Percentiles rank a stretch among this genome's conserved stretches.
Conservation (phyloP, 805 yeast genomes). For the Sugiyamaella qingdaonensis region DNA sequence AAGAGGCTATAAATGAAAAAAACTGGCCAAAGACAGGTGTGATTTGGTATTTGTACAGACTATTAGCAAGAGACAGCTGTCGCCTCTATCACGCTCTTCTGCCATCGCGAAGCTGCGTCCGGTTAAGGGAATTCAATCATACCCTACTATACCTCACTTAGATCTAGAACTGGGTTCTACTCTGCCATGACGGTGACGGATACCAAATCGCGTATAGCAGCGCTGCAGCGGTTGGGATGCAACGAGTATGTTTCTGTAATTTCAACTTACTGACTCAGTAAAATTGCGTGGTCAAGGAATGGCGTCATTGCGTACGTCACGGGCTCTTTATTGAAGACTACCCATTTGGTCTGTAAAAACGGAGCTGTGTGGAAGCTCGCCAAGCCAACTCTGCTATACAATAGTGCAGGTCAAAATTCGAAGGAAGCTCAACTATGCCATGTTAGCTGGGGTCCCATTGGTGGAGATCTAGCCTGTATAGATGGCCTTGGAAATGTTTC, state of each 20-base stretch:
- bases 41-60: too few relatives aligned
- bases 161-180: neutral
- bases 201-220: conserved; percentile 2
- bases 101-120: too few relatives aligned
- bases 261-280: conserved; percentile 8
- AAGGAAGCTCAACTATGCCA: conserved; percentile 19
- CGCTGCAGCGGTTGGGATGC: conserved; percentile 13
- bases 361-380: conserved; percentile 80
- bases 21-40: too few relatives aligned
- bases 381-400: conserved; percentile 41
- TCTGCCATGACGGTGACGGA: conserved; percentile 3
- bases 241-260: conserved; percentile 10
- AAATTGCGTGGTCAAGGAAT: conserved; percentile 73
- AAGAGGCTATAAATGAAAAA: too few relatives aligned
- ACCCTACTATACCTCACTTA: neutral
- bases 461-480: conserved; percentile 75
- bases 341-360: conserved; percentile 68
- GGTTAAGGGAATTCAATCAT: neutral
- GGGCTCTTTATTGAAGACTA: conserved; percentile 44
- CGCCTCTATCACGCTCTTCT: too few relatives aligned
- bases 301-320: conserved; percentile 75
- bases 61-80: too few relatives aligned
- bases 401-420: conserved; percentile 17
- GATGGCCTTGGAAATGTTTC: conserved; percentile 43
- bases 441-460: conserved; percentile 64